These are phyloP conservation scores for Escallonia herrerae DNA, from an alignment of 129 eudicot genomes.

Conservation along the genomic window DNA sequence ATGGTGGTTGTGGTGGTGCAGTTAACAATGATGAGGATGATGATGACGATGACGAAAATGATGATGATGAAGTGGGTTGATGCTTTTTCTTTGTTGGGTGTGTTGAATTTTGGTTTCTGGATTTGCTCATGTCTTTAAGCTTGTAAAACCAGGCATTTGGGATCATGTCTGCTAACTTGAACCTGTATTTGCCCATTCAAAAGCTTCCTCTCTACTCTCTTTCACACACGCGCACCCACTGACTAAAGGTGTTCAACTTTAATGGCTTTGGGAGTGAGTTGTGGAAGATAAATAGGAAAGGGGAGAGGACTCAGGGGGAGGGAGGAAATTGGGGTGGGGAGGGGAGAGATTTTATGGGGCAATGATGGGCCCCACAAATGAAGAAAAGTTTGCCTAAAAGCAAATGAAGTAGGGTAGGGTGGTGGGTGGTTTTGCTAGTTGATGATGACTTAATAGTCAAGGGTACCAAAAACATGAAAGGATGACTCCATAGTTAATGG, in stretches of 20 bases:
- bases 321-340: background rate
- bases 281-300: background rate
- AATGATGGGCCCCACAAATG: too few species aligned
- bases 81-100: conserved; percentile 10
- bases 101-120: conserved; percentile 15
- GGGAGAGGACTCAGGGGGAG: background rate
- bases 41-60: too few species aligned
- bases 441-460: too few species aligned
- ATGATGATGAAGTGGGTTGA: conserved; percentile 5
- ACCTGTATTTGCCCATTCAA: conserved; percentile 52
- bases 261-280: background rate
- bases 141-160: conserved; percentile 72
- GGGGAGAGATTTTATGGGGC: background rate
- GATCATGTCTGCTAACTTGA: conserved; percentile 45
- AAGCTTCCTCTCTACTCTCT: background rate
- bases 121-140: conserved; percentile 32
- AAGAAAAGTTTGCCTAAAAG: too few species aligned
- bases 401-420: too few species aligned
- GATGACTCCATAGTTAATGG: too few species aligned
- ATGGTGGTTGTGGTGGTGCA: conserved; percentile 1
- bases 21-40: conserved; percentile 11
- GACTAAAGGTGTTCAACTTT: background rate
- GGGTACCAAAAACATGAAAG: too few species aligned
- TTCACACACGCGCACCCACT: background rate
- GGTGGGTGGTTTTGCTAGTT: too few species aligned